Base-by-base conservation (phyloP, 176 grass and related monocot genomes). In the Calamus simplicifolius region DNA sequence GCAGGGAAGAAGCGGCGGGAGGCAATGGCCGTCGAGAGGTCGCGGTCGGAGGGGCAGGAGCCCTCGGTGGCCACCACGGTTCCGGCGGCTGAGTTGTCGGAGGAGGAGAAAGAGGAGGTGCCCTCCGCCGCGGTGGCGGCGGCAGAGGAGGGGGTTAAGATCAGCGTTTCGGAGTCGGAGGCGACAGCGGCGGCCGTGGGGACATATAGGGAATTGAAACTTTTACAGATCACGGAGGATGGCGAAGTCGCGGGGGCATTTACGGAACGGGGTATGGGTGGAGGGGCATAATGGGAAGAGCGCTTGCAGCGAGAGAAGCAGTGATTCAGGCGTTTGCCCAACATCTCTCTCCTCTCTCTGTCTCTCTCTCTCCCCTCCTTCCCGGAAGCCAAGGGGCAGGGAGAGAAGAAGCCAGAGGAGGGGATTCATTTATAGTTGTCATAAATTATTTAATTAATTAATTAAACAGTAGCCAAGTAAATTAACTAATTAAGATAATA, bases 1-100 rank as follows among this genome's bases (percentile, higher is more conserved):
- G 87, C 66, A 18, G 81, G 88, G 73, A 98, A 90, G 73, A 98
- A 90, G 6, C 94, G 94, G 62, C 76, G 87, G 15, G 88, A 83
- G 70, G 94, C 94, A 71, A 98, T 98, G 60, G 94, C 94, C 14
- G 84, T 82, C 2, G 79, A 92, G 48, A 98, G 70, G 54, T 83
- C 80, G 38, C 57, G 49, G 18, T 64, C 71, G 19, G 59, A 73
- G 28, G 50, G 70, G 3, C n/a, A 56, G 52, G 29, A 43, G 18
- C 16, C 17, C 15, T 26, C 57, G 23, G 5, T 28, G 31, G 25
- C 5, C 62, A 58, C 25, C 35, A 19, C 62, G 18, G 17, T 67
- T 16, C 43, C 57, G 10, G 50, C 67, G 17, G 68, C 27, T 25
- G 57, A 61, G 23, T 71, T 28, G 58, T 64, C 67, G 5, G 81